A percentile compares a stretch with the other conserved stretches of the same genome.
These are phyloP conservation scores for Iris macrosiphon DNA, from an alignment of 106 monocot species.

Conservation along the genomic window DNA sequence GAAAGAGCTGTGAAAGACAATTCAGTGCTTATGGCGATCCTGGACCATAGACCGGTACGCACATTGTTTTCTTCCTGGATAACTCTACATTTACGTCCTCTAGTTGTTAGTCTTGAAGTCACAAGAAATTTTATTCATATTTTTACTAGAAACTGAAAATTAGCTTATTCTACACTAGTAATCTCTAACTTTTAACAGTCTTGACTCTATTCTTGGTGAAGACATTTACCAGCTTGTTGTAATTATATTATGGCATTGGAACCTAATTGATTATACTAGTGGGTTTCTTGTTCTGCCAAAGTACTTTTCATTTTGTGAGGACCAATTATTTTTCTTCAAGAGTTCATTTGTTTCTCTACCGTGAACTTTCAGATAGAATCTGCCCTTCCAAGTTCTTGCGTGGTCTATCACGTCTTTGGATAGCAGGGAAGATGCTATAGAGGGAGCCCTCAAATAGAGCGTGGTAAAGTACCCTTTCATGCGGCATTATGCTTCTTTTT, in stretches of 20 bases:
- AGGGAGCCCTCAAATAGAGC: constrained; percentile 91
- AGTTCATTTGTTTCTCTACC: background rate
- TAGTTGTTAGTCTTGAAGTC: no score
- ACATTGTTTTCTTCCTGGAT: background rate
- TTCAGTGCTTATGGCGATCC: constrained; percentile 58
- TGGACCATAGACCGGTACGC: constrained; percentile 67
- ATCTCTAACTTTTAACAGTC: no score
- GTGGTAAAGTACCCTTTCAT: constrained; percentile 49
- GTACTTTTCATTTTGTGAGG: no score
- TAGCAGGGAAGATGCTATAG: constrained; percentile 94
- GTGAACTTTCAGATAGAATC: constrained; percentile 79
- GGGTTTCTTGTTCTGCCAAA: no score
- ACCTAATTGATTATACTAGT: no score
- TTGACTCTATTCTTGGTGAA: no score
- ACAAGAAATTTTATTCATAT: no score
- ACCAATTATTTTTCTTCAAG: background rate
- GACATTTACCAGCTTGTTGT: no score
- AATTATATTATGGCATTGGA: no score
- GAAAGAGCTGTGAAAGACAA: constrained; percentile 71
- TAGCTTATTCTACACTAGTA: no score
- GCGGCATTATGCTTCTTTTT: background rate
- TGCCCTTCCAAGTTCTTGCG: constrained; percentile 85
- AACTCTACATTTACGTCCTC: no score
- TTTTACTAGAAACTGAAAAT: no score
- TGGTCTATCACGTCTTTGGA: constrained; percentile 99